Conservation (phyloP, 495 filamentous ascomycete species). For the Lasiosphaeris hirsuta region DNA sequence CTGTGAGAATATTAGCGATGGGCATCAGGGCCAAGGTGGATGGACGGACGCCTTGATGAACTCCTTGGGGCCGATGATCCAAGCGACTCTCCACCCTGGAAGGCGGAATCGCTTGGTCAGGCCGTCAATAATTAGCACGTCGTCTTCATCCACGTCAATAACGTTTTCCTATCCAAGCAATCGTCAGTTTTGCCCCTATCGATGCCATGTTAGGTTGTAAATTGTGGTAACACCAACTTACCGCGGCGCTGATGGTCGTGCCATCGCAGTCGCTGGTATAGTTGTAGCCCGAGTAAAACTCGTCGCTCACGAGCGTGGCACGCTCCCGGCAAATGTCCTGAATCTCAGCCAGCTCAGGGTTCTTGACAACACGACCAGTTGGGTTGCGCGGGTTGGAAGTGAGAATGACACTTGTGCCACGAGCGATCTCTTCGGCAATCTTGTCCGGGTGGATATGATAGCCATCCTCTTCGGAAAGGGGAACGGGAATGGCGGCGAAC, state of each 20-base stretch:
- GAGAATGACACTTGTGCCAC: slow-evolving; percentile 81
- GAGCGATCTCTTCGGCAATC: slow-evolving; percentile 84
- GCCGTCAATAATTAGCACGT: slow-evolving; percentile 92
- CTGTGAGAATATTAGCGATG: slow-evolving; percentile 23
- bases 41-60: slow-evolving; percentile 72
- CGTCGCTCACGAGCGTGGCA: slow-evolving; percentile 88
- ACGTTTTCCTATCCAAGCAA: slow-evolving; percentile 59
- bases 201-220: too few relatives aligned
- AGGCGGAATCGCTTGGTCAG: slow-evolving; percentile 96
- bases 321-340: slow-evolving; percentile 89
- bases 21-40: background rate
- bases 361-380: slow-evolving; percentile 79
- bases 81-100: slow-evolving; percentile 94
- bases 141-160: slow-evolving; percentile 59
- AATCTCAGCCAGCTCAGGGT: slow-evolving; percentile 78
- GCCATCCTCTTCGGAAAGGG: slow-evolving; percentile 73
- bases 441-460: slow-evolving; percentile 92
- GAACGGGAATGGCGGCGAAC: slow-evolving; percentile 89
- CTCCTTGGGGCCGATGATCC: slow-evolving; percentile 93
- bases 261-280: slow-evolving; percentile 91
- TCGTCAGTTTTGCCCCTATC: background rate
- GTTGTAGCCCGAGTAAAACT: slow-evolving; percentile 96
- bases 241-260: slow-evolving; percentile 75
- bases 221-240: slow-evolving; percentile 4
- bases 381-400: slow-evolving; percentile 98